phyloP scores from a whole-genome alignment of 2,329 filamentous ascomycete species.

The Acrodontium crateriforme region DNA sequence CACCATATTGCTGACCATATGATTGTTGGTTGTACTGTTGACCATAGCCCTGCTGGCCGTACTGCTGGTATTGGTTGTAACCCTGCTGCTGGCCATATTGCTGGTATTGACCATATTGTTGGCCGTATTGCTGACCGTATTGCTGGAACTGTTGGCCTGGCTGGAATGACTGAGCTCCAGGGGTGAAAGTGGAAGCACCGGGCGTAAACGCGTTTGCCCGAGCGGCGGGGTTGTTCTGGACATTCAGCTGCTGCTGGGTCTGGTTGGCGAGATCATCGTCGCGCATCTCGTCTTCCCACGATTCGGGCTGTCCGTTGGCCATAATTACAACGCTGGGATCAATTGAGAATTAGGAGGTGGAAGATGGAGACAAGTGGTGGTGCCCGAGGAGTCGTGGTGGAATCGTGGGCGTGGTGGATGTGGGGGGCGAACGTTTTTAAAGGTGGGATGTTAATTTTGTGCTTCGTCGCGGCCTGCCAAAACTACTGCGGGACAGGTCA shows the following conservation, averaged over 20 bases:
- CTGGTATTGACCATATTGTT: conserved; percentile 30
- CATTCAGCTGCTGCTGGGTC: conserved; percentile 24
- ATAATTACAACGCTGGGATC: conserved; percentile 9
- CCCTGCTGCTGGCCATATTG: conserved; percentile 28
- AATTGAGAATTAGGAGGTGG: no score
- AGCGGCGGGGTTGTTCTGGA: conserved; percentile 10
- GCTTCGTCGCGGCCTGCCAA: no score
- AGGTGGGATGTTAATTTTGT: no score
- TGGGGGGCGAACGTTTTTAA: no score
- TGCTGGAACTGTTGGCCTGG: conserved; percentile 23
- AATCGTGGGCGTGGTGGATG: no score
- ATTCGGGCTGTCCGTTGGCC: conserved; percentile 36
- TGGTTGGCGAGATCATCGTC: conserved; percentile 25
- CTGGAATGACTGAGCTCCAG: conserved; percentile 23
- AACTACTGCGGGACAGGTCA: no score
- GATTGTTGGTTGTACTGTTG: conserved; percentile 31
- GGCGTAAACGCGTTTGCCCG: conserved; percentile 7
- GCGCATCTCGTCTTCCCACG: conserved; percentile 54
- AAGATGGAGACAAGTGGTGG: no score
- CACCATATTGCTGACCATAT: conserved; percentile 22
- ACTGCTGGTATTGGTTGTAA: conserved; percentile 29
- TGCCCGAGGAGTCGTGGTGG: no score
- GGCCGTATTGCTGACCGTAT: conserved; percentile 20
- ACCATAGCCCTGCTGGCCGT: conserved; percentile 19
- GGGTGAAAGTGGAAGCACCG: conserved; percentile 19